Percentiles rank a stretch among this genome's conserved stretches.
phyloP scores from a whole-genome alignment of 169 alveolate species.

The Theileria annulata region DNA sequence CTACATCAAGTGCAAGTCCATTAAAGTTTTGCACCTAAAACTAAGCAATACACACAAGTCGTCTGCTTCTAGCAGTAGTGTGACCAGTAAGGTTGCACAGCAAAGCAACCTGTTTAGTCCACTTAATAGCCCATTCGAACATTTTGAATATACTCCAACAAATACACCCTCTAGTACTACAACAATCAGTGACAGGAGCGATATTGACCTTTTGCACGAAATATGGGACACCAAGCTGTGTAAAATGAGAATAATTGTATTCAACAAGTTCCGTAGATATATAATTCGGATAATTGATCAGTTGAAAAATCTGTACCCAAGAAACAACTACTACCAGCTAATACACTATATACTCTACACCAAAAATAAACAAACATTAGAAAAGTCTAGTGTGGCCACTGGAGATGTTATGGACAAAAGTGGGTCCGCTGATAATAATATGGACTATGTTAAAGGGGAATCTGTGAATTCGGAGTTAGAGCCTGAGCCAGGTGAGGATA shows the following conservation, averaged over 20 bases:
- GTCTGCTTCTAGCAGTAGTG: background rate
- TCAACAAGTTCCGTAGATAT: background rate
- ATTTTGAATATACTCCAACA: background rate
- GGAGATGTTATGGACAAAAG: background rate
- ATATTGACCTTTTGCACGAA: background rate
- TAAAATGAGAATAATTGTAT: background rate
- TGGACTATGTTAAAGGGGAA: background rate
- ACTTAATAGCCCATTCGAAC: background rate
- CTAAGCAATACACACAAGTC: background rate
- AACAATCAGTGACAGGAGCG: background rate
- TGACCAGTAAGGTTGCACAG: background rate
- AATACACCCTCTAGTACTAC: slow-evolving; percentile 10
- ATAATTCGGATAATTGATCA: slow-evolving; percentile 1
- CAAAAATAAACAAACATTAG: background rate
- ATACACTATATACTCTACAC: background rate
- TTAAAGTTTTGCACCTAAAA: slow-evolving; percentile 17
- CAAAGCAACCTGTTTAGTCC: background rate
- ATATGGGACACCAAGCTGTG: slow-evolving; percentile 24
- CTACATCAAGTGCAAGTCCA: slow-evolving; percentile 10
- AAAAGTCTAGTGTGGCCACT: background rate
- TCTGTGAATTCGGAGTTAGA: background rate
- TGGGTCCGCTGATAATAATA: background rate
- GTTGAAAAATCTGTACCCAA: slow-evolving; percentile 16
- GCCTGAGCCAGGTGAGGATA: slow-evolving; percentile 21
- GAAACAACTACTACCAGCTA: background rate